phyloP scores from a whole-genome alignment of 2,329 filamentous ascomycete species.

The Coniella lustricola region DNA sequence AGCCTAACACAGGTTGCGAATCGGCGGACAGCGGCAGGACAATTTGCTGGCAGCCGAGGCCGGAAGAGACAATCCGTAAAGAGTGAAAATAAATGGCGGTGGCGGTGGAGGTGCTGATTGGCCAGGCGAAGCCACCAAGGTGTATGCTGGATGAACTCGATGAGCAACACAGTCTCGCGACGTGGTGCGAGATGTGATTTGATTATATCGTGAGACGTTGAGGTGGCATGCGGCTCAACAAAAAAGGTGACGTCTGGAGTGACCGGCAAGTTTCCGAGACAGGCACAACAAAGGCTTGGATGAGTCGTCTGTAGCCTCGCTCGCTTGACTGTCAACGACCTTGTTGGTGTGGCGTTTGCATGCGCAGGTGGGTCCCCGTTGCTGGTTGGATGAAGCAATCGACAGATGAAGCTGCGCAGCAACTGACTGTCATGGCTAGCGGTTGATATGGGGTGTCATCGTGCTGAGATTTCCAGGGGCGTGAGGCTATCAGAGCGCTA shows the following conservation, averaged over 20 bases:
- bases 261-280: background rate
- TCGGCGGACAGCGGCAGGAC: too few species aligned
- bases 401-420: too few species aligned
- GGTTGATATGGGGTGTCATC: background rate
- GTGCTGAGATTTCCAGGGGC: background rate
- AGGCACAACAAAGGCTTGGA: background rate
- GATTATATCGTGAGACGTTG: background rate
- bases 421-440: background rate
- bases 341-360: conserved; percentile 14
- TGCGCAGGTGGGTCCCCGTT: background rate
- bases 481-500: background rate
- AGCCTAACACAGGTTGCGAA: too few species aligned
- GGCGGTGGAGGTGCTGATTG: too few species aligned
- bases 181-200: background rate
- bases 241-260: background rate
- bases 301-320: too few species aligned
- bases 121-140: too few species aligned
- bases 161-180: too few species aligned
- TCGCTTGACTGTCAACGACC: background rate
- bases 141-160: too few species aligned
- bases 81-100: too few species aligned
- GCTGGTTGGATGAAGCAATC: too few species aligned
- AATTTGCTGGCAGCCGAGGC: too few species aligned
- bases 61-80: too few species aligned
- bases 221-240: background rate